Evolutionary conservation across 345 rosid genomes (phyloP).

Genomic region (Leavenworthia alabamica): DNA sequence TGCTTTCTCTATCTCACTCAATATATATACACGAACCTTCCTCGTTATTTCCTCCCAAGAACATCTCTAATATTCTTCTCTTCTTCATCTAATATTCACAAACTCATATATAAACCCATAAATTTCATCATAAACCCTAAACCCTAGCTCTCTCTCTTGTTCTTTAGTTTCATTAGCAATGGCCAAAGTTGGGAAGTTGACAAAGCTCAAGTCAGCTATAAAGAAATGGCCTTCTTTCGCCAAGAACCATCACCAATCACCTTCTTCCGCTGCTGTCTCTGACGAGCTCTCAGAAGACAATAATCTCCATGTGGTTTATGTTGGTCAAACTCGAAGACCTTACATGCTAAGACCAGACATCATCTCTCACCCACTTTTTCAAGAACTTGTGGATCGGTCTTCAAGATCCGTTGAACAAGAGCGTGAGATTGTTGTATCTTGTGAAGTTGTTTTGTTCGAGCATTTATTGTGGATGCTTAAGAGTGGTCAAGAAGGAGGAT

Average conservation of each 20-base stretch:
- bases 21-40: constrained; percentile 38
- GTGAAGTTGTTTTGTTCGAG: constrained; percentile 91
- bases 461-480: constrained; percentile 95
- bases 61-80: constrained; percentile 17
- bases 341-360: constrained; percentile 52
- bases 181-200: constrained; percentile 70
- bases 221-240: constrained; percentile 80
- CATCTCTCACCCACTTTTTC: constrained; percentile 71
- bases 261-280: constrained; percentile 26
- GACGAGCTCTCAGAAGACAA: constrained; percentile 23
- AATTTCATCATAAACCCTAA: constrained; percentile 13
- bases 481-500: constrained; percentile 33
- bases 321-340: constrained; percentile 78
- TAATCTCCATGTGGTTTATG: constrained; percentile 61
- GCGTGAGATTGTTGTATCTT: constrained; percentile 48
- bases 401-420: constrained; percentile 28
- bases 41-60: constrained; percentile 32
- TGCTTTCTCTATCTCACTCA: background rate
- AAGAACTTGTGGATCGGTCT: constrained; percentile 61
- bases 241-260: constrained; percentile 29
- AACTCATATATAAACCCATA: background rate
- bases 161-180: constrained; percentile 25
- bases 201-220: constrained; percentile 83
- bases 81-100: constrained; percentile 7
- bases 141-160: constrained; percentile 9